A percentile compares a stretch with the other conserved stretches of the same genome.
Evolutionary conservation across 2,329 filamentous ascomycete species (phyloP).

Genomic region (Zopfia rhizophila): DNA sequence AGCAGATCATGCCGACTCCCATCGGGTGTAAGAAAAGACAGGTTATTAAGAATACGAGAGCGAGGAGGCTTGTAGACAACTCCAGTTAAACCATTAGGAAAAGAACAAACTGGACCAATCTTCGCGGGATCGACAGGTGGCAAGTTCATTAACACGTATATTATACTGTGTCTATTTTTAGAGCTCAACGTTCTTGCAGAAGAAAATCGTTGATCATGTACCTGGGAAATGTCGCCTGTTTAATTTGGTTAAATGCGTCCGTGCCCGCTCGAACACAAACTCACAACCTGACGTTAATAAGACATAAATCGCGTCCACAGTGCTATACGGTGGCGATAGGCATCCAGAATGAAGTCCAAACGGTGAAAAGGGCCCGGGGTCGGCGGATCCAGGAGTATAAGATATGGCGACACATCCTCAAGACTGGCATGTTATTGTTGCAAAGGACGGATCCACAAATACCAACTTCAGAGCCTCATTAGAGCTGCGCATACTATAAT

Average conservation of each 20-base stretch:
- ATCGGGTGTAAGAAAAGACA: too few species aligned
- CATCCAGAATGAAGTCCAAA: constrained; percentile 7
- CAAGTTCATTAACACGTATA: too few species aligned
- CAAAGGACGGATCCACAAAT: neutral
- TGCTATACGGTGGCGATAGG: constrained; percentile 29
- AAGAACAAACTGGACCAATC: too few species aligned
- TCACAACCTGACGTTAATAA: constrained; percentile 25
- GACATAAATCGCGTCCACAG: constrained; percentile 29
- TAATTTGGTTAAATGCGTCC: constrained; percentile 33
- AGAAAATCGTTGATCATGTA: too few species aligned
- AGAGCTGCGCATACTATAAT: neutral
- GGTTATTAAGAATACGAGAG: too few species aligned
- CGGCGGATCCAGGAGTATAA: constrained; percentile 17
- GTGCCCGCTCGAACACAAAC: constrained; percentile 11
- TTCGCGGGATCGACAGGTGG: too few species aligned
- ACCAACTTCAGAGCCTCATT: neutral
- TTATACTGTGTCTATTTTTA: too few species aligned
- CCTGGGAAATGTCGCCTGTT: too few species aligned
- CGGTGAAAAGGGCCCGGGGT: neutral
- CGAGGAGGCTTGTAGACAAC: too few species aligned
- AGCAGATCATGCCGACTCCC: too few species aligned
- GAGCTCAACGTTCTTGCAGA: too few species aligned
- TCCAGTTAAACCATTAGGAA: too few species aligned
- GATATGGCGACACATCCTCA: constrained; percentile 6
- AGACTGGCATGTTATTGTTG: neutral